Percentiles rank a stretch among this genome's conserved stretches.
phyloP scores from a whole-genome alignment of 768 basidiomycete genomes.

The Dentipellis fragilis region DNA sequence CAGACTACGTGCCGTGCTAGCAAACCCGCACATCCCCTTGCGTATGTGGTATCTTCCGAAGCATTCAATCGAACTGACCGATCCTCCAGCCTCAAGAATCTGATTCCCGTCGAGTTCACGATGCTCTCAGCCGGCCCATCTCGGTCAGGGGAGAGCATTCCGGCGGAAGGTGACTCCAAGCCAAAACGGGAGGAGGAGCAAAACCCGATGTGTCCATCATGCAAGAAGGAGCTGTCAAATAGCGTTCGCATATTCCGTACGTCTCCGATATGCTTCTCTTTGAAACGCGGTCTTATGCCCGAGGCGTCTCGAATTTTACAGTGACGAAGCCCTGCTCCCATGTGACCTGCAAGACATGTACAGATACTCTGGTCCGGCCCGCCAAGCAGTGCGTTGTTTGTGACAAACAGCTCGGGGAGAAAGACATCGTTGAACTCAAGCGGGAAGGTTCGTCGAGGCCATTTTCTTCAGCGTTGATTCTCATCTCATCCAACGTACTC shows the following conservation, averaged over 20 bases:
- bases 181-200: constrained; percentile 40
- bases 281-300: not conserved
- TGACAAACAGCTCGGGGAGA: constrained; percentile 51
- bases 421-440: constrained; percentile 74
- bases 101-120: constrained; percentile 75
- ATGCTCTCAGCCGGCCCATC: constrained; percentile 30
- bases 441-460: constrained; percentile 60
- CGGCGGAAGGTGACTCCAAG: constrained; percentile 25
- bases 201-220: constrained; percentile 77
- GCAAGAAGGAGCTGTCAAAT: constrained; percentile 79
- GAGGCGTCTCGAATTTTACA: constrained; percentile 24
- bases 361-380: constrained; percentile 74
- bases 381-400: constrained; percentile 83
- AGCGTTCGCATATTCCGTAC: constrained; percentile 59
- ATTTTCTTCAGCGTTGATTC: not conserved
- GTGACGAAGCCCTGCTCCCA: constrained; percentile 86
- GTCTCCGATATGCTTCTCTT: constrained; percentile 19
- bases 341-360: constrained; percentile 86
- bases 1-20: constrained; percentile 86
- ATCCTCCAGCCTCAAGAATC: constrained; percentile 58
- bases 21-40: constrained; percentile 64
- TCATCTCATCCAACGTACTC: not conserved
- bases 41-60: constrained; percentile 36
- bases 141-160: constrained; percentile 24
- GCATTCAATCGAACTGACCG: constrained; percentile 1